Evolutionary conservation across 169 alveolate genomes (phyloP).

Genomic region (Eimeria sp.): DNA sequence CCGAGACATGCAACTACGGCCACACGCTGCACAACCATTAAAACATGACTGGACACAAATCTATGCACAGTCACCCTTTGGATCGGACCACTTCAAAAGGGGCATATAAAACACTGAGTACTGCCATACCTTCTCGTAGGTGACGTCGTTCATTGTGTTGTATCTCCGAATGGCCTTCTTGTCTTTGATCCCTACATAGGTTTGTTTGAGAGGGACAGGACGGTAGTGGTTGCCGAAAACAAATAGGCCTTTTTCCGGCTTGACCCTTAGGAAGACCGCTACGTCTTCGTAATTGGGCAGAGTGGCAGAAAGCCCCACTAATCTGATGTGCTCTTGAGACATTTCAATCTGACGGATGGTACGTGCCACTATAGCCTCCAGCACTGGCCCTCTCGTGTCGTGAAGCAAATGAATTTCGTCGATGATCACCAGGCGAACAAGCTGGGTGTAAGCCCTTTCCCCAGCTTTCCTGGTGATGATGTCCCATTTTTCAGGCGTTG

Average conservation of each 20-base stretch:
- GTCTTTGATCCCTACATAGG: conserved; percentile 98
- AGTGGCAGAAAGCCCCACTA: conserved; percentile 99
- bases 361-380: conserved; percentile 99
- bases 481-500: conserved; percentile 99
- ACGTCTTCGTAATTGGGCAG: conserved; percentile 99
- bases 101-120: no score
- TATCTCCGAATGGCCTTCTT: conserved; percentile 98
- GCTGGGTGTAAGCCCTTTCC: conserved; percentile 95
- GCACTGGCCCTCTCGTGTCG: conserved; percentile 99
- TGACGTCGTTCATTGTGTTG: conserved; percentile 97
- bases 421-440: conserved; percentile 98
- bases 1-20: background rate
- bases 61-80: background rate
- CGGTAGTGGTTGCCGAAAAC: conserved; percentile 98
- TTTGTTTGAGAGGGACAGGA: conserved; percentile 99
- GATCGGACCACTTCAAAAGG: background rate
- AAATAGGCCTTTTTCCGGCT: conserved; percentile 95
- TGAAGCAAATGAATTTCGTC: conserved; percentile 99
- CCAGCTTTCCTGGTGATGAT: conserved; percentile 99
- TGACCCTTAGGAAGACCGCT: conserved; percentile 98
- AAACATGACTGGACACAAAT: background rate
- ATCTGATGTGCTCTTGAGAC: conserved; percentile 92
- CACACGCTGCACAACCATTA: background rate
- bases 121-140: conserved; percentile 95
- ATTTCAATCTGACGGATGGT: conserved; percentile 96